Percentiles rank a stretch among this genome's conserved stretches.
These are phyloP conservation scores for Cylindrodendrum hubeiense DNA, from an alignment of 2,329 filamentous ascomycete genomes.

Conservation along the genomic window DNA sequence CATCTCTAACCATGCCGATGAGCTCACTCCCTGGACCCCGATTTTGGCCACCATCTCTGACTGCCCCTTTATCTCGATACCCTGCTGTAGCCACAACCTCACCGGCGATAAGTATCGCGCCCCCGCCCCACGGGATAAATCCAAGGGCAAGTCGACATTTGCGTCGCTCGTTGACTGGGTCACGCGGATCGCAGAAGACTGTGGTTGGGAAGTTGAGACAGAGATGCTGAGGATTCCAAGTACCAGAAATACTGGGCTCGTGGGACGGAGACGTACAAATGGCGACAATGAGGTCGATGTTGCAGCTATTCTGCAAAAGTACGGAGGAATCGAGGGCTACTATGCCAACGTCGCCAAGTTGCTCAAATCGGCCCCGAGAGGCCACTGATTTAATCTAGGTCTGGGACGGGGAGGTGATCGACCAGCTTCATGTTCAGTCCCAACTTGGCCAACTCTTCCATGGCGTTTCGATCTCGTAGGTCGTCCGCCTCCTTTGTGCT, in stretches of 20 bases:
- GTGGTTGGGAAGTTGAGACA: slow-evolving; percentile 82
- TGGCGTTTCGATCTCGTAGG: slow-evolving; percentile 10
- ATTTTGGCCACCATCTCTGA: slow-evolving; percentile 81
- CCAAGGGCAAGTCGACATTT: slow-evolving; percentile 76
- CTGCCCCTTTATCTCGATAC: slow-evolving; percentile 91
- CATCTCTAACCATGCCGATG: slow-evolving; percentile 96
- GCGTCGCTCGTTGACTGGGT: slow-evolving; percentile 87
- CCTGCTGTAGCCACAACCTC: slow-evolving; percentile 93
- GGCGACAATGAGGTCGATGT: slow-evolving; percentile 53
- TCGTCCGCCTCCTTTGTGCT: neutral
- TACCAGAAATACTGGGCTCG: slow-evolving; percentile 85
- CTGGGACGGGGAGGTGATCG: neutral
- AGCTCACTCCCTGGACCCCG: slow-evolving; percentile 96
- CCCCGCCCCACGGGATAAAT: slow-evolving; percentile 63
- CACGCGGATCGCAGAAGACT: slow-evolving; percentile 74
- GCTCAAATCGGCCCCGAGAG: slow-evolving; percentile 57
- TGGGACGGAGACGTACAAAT: slow-evolving; percentile 70
- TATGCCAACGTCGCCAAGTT: slow-evolving; percentile 72
- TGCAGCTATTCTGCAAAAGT: slow-evolving; percentile 58
- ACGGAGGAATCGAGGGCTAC: slow-evolving; percentile 70
- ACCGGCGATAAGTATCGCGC: slow-evolving; percentile 81
- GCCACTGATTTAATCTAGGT: slow-evolving; percentile 32
- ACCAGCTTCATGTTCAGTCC: slow-evolving; percentile 4
- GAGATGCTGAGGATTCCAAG: slow-evolving; percentile 93
- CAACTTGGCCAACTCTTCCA: slow-evolving; percentile 10